phyloP scores from a whole-genome alignment of 2,329 filamentous ascomycete species.

The Nannizziopsis barbatae region DNA sequence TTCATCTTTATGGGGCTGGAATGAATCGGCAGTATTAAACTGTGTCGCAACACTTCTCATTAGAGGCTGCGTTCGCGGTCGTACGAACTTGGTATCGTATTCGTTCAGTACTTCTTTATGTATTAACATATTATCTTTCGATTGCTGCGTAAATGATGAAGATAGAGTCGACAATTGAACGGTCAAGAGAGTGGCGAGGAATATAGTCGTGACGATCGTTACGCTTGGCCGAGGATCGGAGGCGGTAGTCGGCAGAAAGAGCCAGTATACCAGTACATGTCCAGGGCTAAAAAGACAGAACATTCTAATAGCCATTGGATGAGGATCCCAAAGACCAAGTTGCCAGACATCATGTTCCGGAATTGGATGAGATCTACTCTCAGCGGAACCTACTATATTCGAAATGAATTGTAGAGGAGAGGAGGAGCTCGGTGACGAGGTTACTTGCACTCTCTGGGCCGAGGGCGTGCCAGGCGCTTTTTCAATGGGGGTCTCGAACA shows the following conservation, averaged over 20 bases:
- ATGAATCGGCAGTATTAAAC: slow-evolving; percentile 41
- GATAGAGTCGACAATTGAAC: slow-evolving; percentile 64
- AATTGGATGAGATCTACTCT: slow-evolving; percentile 66
- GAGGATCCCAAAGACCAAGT: slow-evolving; percentile 82
- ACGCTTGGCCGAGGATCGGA: slow-evolving; percentile 74
- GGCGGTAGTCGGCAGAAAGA: slow-evolving; percentile 67
- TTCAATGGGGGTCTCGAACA: slow-evolving; percentile 82
- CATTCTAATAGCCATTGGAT: slow-evolving; percentile 67
- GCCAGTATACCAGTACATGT: slow-evolving; percentile 80
- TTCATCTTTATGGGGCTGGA: slow-evolving; percentile 31
- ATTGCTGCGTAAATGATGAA: slow-evolving; percentile 66
- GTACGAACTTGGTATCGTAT: slow-evolving; percentile 92
- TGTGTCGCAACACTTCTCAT: slow-evolving; percentile 73
- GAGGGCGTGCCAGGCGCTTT: slow-evolving; percentile 66
- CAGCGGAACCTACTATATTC: slow-evolving; percentile 60
- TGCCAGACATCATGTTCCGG: slow-evolving; percentile 86
- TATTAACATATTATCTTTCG: slow-evolving; percentile 71
- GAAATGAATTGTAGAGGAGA: slow-evolving; percentile 69
- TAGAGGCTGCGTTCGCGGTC: slow-evolving; percentile 71
- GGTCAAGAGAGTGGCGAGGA: slow-evolving; percentile 64
- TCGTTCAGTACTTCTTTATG: slow-evolving; percentile 89
- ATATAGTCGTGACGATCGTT: slow-evolving; percentile 70
- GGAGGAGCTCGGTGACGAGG: slow-evolving; percentile 65
- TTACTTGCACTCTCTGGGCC: slow-evolving; percentile 75
- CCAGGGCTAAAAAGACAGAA: slow-evolving; percentile 89